Evolutionary conservation across 2,329 filamentous ascomycete species (phyloP).

Genomic region (Curvularia lunata): DNA sequence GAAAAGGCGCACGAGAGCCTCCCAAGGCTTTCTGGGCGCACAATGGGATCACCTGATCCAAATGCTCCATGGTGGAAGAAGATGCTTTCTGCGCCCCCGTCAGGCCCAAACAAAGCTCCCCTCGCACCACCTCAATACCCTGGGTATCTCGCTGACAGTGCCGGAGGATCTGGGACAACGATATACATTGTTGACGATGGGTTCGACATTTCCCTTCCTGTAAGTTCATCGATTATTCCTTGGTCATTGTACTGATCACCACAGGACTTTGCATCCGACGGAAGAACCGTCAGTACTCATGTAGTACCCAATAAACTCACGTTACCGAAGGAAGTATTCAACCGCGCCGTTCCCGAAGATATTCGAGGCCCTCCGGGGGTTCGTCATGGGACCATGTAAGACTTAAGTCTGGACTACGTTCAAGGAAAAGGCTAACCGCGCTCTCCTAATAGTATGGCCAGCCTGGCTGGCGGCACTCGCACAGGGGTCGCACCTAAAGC

Average conservation of each 20-base stretch:
- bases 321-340: neutral
- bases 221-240: neutral
- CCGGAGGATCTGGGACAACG: conserved; percentile 11
- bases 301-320: neutral
- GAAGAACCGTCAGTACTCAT: neutral
- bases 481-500: neutral
- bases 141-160: conserved; percentile 11
- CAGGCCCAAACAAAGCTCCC: neutral
- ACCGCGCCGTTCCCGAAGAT: neutral
- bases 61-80: conserved; percentile 2
- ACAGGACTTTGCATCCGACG: neutral
- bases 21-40: neutral
- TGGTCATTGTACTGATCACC: neutral
- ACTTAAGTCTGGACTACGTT: neutral
- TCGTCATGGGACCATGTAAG: neutral
- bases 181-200: conserved; percentile 19
- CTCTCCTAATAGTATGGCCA: neutral
- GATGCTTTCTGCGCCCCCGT: neutral
- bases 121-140: neutral
- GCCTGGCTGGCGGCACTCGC: neutral
- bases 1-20: no score
- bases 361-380: neutral
- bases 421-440: neutral
- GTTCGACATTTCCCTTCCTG: conserved; percentile 9
- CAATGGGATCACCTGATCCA: neutral